phyloP scores from a whole-genome alignment of 345 rosid genomes.

The Citrus reticulata region DNA sequence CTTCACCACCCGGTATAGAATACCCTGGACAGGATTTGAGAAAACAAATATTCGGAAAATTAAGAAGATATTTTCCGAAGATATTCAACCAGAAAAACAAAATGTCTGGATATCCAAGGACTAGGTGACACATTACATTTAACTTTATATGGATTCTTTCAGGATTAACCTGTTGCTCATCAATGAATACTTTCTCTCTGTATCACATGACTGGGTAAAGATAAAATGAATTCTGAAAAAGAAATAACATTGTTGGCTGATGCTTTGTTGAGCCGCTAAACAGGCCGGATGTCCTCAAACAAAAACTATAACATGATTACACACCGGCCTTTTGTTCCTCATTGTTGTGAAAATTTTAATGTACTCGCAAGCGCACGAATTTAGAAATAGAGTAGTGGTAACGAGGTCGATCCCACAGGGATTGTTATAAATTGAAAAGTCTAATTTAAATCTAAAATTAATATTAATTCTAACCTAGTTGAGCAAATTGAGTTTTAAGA shows the following conservation, averaged over 20 bases:
- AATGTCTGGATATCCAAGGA: neutral
- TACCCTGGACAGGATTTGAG: conserved; percentile 23
- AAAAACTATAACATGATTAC: neutral
- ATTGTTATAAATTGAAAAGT: no score
- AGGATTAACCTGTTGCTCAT: neutral
- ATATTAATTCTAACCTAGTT: no score
- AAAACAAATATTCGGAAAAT: neutral
- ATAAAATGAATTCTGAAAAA: no score
- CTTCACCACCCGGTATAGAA: conserved; percentile 24
- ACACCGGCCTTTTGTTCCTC: neutral
- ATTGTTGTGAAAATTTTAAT: no score
- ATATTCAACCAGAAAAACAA: neutral
- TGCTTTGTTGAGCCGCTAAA: neutral
- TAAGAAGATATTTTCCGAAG: neutral
- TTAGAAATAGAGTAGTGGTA: no score
- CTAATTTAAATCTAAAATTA: no score
- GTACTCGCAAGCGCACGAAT: no score
- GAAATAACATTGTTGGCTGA: neutral
- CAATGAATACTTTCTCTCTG: neutral
- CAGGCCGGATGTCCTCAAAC: neutral
- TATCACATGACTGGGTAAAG: neutral
- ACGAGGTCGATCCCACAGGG: no score
- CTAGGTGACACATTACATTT: neutral
- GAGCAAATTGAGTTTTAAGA: no score
- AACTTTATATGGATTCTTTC: neutral